Evolutionary conservation across 140 eudicot genomes (phyloP), one percentile per base, ranked within the genome.

Genomic region (Oenanthe javanica): DNA sequence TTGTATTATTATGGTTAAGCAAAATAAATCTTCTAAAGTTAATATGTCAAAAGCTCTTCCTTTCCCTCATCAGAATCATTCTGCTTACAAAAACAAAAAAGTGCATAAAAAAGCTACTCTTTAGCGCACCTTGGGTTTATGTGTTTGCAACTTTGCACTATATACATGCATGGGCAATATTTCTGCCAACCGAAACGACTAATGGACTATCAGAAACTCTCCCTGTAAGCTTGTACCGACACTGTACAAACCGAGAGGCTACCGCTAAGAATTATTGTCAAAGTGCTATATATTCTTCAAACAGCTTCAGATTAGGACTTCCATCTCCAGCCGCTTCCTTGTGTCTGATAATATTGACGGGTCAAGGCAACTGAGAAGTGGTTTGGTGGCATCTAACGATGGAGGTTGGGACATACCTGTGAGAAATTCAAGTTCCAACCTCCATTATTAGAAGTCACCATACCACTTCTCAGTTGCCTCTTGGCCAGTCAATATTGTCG

Each of bases 201-300:
- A 47, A 89, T 95, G 90, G 99, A 92, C 83, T 95, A 93, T 88
- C 97, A 92, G 72, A 94, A 94, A 77, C 97, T 95, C 70, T 95
- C 99, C 43, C 83, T 95, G 63, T 95, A 90, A 88, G 97, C 99
- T 21, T 92, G 97, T 87, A 95, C 97, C 16, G 93, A 90, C 11
- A 97, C 97, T 42, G 40, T 36, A 36, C 40, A 36, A 36, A 36
- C 2, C 2, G 40, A 36, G 40, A 36, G 40, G 40, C 40, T 36
- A 0, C 40, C 40, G 40, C 40, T 1, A 36, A 36, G 40, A 36
- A 36, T 36, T 36, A 36, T 36, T 36, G 40, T 36, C 40, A 36
- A 31, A 31, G 36, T 31, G 36, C 36, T 31, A 31, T 31, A 31
- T 31, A 31, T 31, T 31, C 36, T 31, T 31, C 36, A 31, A 31